Conservation (phyloP, 1,284 basidiomycete genomes). For the Marasmius oreades region DNA sequence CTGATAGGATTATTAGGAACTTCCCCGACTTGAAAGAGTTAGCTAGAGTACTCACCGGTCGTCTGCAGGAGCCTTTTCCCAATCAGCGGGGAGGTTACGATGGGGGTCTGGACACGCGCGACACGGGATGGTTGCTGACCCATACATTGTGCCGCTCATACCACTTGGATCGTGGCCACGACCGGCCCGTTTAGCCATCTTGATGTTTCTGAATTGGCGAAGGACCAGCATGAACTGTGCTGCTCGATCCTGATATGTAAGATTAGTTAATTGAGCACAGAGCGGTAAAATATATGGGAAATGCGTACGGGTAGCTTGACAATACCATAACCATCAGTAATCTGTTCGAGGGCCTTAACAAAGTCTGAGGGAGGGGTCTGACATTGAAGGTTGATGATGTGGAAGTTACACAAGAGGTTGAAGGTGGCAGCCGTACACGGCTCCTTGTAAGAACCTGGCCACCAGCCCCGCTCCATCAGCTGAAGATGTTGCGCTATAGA, state of each 20-base stretch:
- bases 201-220: slow-evolving; percentile 13
- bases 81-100: slow-evolving; percentile 12
- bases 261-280: not conserved
- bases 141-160: slow-evolving; percentile 6
- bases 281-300: not conserved
- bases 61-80: slow-evolving; percentile 10
- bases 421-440: slow-evolving; percentile 12
- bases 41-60: slow-evolving; percentile 7
- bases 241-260: not conserved
- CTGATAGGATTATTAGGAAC: slow-evolving; percentile 10
- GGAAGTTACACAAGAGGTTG: slow-evolving; percentile 11
- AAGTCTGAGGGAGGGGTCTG: slow-evolving; percentile 12
- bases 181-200: slow-evolving; percentile 12
- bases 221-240: slow-evolving; percentile 6
- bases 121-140: slow-evolving; percentile 13
- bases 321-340: slow-evolving; percentile 5
- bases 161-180: slow-evolving; percentile 12
- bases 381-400: slow-evolving; percentile 13
- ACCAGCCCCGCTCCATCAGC: not conserved
- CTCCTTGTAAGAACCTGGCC: slow-evolving; percentile 1
- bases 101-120: slow-evolving; percentile 19
- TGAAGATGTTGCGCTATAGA: not conserved
- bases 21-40: not conserved
- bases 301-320: not conserved
- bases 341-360: slow-evolving; percentile 11